These are phyloP conservation scores for Polyporus tsugae DNA, from an alignment of 1,284 basidiomycete species.

Conservation along the genomic window DNA sequence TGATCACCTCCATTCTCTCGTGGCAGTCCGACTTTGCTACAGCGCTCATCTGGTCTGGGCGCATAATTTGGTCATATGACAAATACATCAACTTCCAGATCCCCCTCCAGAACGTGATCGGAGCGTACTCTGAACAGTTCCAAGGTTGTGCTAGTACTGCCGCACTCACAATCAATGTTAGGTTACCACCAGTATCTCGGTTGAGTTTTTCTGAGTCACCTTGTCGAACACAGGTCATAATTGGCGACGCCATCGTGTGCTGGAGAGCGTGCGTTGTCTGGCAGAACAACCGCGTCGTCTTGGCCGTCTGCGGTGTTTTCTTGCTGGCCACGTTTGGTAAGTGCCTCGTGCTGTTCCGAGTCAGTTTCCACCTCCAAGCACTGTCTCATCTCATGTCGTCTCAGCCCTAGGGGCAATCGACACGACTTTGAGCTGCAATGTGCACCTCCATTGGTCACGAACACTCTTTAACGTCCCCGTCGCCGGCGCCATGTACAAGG, in stretches of 20 bases:
- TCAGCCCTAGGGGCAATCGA: neutral
- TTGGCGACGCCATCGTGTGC: conserved; percentile 1
- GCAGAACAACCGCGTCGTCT: neutral
- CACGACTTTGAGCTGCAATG: neutral
- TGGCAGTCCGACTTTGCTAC: neutral
- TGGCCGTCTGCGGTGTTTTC: neutral
- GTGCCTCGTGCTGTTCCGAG: neutral
- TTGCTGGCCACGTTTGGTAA: neutral
- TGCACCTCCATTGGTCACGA: neutral
- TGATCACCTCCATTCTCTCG: neutral
- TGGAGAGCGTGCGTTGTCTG: conserved; percentile 1
- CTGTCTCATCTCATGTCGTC: too few relatives aligned
- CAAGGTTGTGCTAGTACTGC: neutral
- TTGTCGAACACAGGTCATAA: neutral
- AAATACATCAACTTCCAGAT: neutral
- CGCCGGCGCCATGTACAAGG: neutral
- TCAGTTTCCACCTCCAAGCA: too few relatives aligned
- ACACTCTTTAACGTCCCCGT: too few relatives aligned
- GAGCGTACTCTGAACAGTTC: neutral
- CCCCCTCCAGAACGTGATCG: neutral
- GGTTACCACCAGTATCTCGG: neutral
- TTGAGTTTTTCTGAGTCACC: too few relatives aligned
- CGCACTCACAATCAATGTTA: neutral
- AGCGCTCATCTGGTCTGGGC: neutral
- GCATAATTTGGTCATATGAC: neutral